phyloP scores from a whole-genome alignment of 768 basidiomycete genomes.

The Suillus spraguei region DNA sequence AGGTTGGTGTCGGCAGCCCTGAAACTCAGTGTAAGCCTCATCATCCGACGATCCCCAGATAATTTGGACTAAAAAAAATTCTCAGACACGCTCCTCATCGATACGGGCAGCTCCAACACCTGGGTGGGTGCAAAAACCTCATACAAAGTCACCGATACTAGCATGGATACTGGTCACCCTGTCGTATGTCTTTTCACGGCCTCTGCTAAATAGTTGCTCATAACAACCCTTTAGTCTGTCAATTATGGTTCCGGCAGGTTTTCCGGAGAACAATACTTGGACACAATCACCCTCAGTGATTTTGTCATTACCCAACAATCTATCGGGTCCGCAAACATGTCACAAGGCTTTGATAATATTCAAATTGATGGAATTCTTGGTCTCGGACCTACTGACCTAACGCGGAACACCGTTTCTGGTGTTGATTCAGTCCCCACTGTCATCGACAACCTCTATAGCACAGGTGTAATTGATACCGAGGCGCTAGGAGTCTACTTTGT shows the following conservation, averaged over 20 bases:
- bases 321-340: constrained; percentile 36
- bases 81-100: too few species aligned
- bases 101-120: too few species aligned
- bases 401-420: constrained; percentile 23
- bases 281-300: constrained; percentile 17
- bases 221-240: constrained; percentile 11
- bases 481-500: constrained; percentile 38
- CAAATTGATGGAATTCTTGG: constrained; percentile 40
- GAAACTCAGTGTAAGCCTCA: too few species aligned
- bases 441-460: constrained; percentile 33
- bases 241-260: constrained; percentile 26
- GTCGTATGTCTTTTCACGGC: too few species aligned
- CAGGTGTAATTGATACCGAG: constrained; percentile 31
- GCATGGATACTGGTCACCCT: too few species aligned
- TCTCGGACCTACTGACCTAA: constrained; percentile 34
- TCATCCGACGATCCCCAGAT: too few species aligned
- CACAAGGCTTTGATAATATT: constrained; percentile 29
- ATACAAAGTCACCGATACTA: too few species aligned
- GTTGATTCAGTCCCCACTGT: constrained; percentile 29
- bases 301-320: constrained; percentile 31
- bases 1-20: too few species aligned
- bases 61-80: too few species aligned
- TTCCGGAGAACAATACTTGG: constrained; percentile 21
- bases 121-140: too few species aligned
- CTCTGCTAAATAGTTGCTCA: too few species aligned